Conservation (phyloP, 192 early-diverging fungal species). For the Pilaira anomala region DNA sequence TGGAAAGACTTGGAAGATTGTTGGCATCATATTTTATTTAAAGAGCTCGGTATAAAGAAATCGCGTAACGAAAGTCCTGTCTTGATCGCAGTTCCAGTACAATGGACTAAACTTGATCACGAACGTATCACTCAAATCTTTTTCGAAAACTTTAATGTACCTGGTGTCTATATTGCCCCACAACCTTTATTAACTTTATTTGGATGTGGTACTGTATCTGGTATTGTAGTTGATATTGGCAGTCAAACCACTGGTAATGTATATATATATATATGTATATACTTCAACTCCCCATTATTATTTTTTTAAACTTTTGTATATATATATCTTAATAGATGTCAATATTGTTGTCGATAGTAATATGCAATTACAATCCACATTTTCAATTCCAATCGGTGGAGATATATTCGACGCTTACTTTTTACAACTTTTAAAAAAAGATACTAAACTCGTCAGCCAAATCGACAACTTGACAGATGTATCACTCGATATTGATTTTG, state of each 20-base stretch:
- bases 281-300: too few species aligned
- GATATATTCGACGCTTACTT: slow-evolving; percentile 64
- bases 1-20: slow-evolving; percentile 74
- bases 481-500: slow-evolving; percentile 52
- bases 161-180: slow-evolving; percentile 76
- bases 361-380: slow-evolving; percentile 57
- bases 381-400: slow-evolving; percentile 69
- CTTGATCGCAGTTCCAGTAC: slow-evolving; percentile 73
- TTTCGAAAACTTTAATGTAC: slow-evolving; percentile 91
- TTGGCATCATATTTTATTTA: slow-evolving; percentile 74
- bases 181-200: slow-evolving; percentile 82
- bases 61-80: slow-evolving; percentile 74
- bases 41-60: slow-evolving; percentile 73
- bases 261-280: not conserved
- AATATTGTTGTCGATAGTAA: slow-evolving; percentile 77
- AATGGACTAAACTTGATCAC: slow-evolving; percentile 78
- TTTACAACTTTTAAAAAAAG: slow-evolving; percentile 53
- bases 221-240: slow-evolving; percentile 90
- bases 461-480: slow-evolving; percentile 30
- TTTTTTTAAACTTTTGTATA: not conserved
- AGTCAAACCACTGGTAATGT: slow-evolving; percentile 71
- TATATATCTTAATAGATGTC: slow-evolving; percentile 50
- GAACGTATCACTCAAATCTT: slow-evolving; percentile 82
- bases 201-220: slow-evolving; percentile 72
- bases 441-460: slow-evolving; percentile 48